Conservation (phyloP, 1,284 basidiomycete genomes). For the Cutaneotrichosporon cavernicola region DNA sequence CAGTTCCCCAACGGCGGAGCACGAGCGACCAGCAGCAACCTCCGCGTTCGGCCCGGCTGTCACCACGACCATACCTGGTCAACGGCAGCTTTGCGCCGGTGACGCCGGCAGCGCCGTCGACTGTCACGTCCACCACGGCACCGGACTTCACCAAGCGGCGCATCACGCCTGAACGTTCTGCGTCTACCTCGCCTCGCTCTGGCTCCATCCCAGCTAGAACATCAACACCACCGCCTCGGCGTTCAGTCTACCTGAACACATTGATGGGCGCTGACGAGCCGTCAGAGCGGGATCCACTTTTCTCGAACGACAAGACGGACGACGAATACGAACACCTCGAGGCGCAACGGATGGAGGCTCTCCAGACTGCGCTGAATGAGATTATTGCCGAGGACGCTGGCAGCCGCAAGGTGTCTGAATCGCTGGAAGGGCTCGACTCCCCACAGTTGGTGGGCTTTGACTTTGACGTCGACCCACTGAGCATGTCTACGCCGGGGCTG, state of each 20-base stretch:
- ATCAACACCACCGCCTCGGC: conserved; percentile 13
- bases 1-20: conserved; percentile 2
- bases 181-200: background rate
- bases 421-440: background rate
- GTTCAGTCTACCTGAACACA: conserved; percentile 44
- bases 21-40: conserved; percentile 1
- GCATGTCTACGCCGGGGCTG: conserved; percentile 13
- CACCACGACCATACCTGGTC: conserved; percentile 23
- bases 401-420: conserved; percentile 3
- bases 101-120: conserved; percentile 24
- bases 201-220: background rate
- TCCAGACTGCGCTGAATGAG: conserved; percentile 87
- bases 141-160: conserved; percentile 21
- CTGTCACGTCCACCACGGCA: conserved; percentile 5
- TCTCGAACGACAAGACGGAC: conserved; percentile 32
- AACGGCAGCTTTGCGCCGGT: conserved; percentile 35
- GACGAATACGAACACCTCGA: conserved; percentile 51
- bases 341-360: conserved; percentile 79
- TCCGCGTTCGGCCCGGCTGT: background rate
- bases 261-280: conserved; percentile 45
- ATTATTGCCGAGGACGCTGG: conserved; percentile 76
- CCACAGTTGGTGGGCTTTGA: background rate
- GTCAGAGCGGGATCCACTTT: conserved; percentile 55
- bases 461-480: conserved; percentile 13
- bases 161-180: conserved; percentile 7